A percentile compares a stretch with the other conserved stretches of the same genome.
These are phyloP conservation scores for Trichosporon sp. DNA, from an alignment of 1,284 basidiomycete genomes.

Conservation along the genomic window DNA sequence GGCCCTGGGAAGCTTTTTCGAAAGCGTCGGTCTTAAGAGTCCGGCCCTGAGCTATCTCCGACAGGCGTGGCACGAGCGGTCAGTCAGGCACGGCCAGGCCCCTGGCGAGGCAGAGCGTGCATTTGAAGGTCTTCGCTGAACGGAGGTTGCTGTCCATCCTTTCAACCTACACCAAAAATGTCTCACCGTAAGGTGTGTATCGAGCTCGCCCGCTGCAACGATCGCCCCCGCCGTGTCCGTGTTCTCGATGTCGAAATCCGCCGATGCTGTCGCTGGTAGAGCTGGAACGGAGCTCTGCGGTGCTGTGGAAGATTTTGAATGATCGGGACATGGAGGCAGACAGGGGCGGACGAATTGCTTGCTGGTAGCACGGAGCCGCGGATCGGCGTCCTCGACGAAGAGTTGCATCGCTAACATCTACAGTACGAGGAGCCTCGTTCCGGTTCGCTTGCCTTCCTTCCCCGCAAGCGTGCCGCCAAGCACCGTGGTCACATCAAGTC, in stretches of 20 bases:
- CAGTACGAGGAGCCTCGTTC: conserved; percentile 94
- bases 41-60: neutral
- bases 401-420: conserved; percentile 12
- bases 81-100: neutral
- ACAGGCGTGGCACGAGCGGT: neutral
- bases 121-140: neutral
- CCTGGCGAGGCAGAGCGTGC: neutral
- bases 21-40: neutral
- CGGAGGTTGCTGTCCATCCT: conserved; percentile 6
- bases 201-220: neutral
- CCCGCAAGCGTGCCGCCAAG: conserved; percentile 88
- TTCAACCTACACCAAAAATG: conserved; percentile 33
- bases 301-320: neutral
- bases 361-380: neutral
- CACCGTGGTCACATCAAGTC: conserved; percentile 98
- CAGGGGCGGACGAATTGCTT: neutral
- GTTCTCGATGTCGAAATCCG: neutral
- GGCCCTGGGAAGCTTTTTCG: neutral
- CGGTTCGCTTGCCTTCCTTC: conserved; percentile 74
- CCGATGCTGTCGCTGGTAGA: neutral
- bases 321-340: neutral
- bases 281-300: neutral
- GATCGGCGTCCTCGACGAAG: neutral
- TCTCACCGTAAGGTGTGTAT: conserved; percentile 43
- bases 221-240: neutral